Evolutionary conservation across 768 basidiomycete genomes (phyloP), one percentile per base, ranked within the genome.

Genomic region (Suillus cothurnatus): DNA sequence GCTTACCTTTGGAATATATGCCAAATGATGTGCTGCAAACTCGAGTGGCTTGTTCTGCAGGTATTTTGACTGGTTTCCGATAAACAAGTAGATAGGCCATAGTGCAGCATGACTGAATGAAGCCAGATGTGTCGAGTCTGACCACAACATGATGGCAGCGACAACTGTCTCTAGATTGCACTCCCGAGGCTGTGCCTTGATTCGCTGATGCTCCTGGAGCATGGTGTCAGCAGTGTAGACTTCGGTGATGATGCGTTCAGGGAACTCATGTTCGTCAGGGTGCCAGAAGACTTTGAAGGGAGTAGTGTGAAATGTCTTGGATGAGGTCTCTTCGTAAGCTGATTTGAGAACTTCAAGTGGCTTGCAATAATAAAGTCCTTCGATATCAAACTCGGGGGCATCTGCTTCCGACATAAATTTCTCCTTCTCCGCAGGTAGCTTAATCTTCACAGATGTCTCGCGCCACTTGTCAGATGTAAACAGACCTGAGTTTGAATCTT

Each of bases 111-210:
- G 52, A 0, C 74, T 64, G n/a, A 75, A 74, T 1, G 47, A 58
- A 2, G 19, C 61, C 0, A 74, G 66, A 26, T 75, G 69, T 0
- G 71, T 76, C 0, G 62, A 69, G 28, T 76, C 65, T 0, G 70
- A 76, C 68, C 73, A 76, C 1, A 76, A 14, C 71, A 75, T 76
- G 19, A 75, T 59, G 0, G 65, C 41, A 0, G 62, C 65, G 8
- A 75, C 41, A 3, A 69, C 60, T 0, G 57, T 70, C 28, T 71
- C 70, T 7, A 74, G 58, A 4, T 63, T 62, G n/a, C 73, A 71
- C 19, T 21, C 43, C 8, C 2, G 55, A 21, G 65, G 26, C 53
- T 61, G 63, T 28, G 14, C 8, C 5, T 60, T 60, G n/a, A 64
- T 47, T 9, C 19, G 9, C 63, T 60, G 9, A 15, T 64, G 57